These are phyloP conservation scores for Micractinium sp. DNA, from an alignment of 139 green algal species.

Conservation along the genomic window DNA sequence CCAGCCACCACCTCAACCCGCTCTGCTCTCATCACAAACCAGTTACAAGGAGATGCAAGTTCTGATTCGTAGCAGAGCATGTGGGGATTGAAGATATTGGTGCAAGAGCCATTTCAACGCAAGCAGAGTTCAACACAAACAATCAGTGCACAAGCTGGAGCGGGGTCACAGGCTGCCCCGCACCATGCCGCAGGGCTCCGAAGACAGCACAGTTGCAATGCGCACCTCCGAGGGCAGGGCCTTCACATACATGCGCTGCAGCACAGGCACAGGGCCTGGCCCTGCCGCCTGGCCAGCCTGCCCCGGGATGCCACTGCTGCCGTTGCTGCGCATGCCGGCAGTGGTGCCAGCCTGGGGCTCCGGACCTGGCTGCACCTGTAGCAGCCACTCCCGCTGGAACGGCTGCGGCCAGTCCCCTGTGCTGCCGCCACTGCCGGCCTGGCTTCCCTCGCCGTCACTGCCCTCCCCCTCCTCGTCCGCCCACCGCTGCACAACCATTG, in stretches of 20 bases:
- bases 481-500: background rate
- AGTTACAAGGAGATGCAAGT: background rate
- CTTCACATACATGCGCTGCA: conserved; percentile 33
- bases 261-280: background rate
- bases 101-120: background rate
- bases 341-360: background rate
- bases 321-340: background rate
- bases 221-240: conserved; percentile 28
- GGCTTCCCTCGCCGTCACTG: background rate
- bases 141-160: background rate
- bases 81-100: background rate
- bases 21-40: too few species aligned
- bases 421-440: background rate
- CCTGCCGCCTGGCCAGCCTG: background rate
- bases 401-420: background rate
- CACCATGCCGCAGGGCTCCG: background rate
- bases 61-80: background rate
- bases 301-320: background rate
- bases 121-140: background rate
- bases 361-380: conserved; percentile 7
- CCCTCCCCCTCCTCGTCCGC: background rate
- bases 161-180: background rate
- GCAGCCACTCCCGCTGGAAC: conserved; percentile 35
- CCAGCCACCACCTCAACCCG: background rate
- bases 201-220: conserved; percentile 22